A percentile compares a stretch with the other conserved stretches of the same genome.
Evolutionary conservation across 139 green algal species (phyloP).

Genomic region (Edaphochlamys debaryana): DNA sequence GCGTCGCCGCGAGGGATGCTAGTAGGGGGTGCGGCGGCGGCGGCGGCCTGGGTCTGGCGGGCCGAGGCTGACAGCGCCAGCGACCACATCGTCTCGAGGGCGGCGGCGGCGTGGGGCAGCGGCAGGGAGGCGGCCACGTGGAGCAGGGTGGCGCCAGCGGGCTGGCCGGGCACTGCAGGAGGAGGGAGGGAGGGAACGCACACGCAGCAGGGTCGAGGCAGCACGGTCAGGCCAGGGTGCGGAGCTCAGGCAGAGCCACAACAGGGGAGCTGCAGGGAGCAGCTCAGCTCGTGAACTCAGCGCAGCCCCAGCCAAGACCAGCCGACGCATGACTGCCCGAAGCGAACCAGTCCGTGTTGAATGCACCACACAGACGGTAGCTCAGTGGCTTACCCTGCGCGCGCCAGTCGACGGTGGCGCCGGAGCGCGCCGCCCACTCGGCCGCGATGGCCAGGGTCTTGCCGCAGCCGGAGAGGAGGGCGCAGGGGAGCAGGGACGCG

Average conservation of each 20-base stretch:
- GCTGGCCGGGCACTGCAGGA: conserved; percentile 9
- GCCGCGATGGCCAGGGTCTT: neutral
- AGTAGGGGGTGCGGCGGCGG: too few species aligned
- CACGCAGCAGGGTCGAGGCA: too few species aligned
- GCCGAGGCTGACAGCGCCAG: neutral
- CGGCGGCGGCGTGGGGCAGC: neutral
- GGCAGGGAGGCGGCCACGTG: conserved; percentile 27
- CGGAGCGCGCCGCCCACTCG: conserved; percentile 8
- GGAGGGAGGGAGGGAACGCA: too few species aligned
- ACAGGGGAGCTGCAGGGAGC: too few species aligned
- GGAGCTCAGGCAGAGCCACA: neutral
- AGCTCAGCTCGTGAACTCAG: too few species aligned
- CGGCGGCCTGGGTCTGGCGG: neutral
- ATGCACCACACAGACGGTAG: neutral
- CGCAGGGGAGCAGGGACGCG: conserved; percentile 5
- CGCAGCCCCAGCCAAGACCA: neutral
- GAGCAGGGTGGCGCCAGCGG: neutral
- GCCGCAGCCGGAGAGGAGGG: neutral
- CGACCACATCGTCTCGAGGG: conserved; percentile 10
- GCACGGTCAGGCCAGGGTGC: neutral
- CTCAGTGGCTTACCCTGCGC: neutral
- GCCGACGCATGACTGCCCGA: neutral
- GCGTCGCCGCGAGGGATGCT: too few species aligned
- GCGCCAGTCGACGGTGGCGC: conserved; percentile 6
- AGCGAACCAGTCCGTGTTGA: neutral